A percentile compares a stretch with the other conserved stretches of the same genome.
Conservation (phyloP, 495 filamentous ascomycete species). For the Neurospora africana region DNA sequence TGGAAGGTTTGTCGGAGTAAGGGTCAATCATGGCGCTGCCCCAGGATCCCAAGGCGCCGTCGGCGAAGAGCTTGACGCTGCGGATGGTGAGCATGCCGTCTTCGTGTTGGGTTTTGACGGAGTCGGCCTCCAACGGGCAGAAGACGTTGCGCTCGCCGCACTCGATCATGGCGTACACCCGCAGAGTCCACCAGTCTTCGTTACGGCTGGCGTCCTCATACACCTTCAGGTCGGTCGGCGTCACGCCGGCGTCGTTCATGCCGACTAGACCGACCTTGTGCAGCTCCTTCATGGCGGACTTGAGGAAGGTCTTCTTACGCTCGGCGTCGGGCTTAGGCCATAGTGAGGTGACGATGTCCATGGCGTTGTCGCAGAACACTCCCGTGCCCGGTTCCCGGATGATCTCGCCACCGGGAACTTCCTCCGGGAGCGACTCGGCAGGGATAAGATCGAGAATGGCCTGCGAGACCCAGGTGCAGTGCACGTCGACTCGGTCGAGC, state of each 20-base stretch:
- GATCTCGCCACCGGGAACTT: conserved; percentile 49
- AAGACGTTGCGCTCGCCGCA: conserved; percentile 49
- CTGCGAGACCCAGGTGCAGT: conserved; percentile 54
- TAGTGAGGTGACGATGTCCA: conserved; percentile 44
- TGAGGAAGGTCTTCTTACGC: conserved; percentile 38
- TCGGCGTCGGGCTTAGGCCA: conserved; percentile 42
- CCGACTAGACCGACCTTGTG: conserved; percentile 52
- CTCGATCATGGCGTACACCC: conserved; percentile 55
- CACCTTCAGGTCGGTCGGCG: conserved; percentile 38
- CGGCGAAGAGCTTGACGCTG: conserved; percentile 52
- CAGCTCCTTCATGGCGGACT: conserved; percentile 44
- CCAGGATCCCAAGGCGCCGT: conserved; percentile 55
- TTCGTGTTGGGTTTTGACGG: conserved; percentile 23
- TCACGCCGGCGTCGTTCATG: conserved; percentile 51
- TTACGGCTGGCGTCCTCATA: conserved; percentile 35
- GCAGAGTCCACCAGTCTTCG: conserved; percentile 41
- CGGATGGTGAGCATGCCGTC: conserved; percentile 37
- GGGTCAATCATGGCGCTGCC: conserved; percentile 53
- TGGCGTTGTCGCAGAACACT: conserved; percentile 63
- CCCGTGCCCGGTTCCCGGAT: conserved; percentile 44
- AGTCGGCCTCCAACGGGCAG: conserved; percentile 39
- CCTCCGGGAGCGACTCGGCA: conserved; percentile 31
- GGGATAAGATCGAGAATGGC: conserved; percentile 47
- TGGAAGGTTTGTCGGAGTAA: conserved; percentile 46
- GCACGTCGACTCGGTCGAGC: conserved; percentile 56